Base-by-base conservation (phyloP, 2,329 filamentous ascomycete genomes). In the Paracoccidioides lutzii region DNA sequence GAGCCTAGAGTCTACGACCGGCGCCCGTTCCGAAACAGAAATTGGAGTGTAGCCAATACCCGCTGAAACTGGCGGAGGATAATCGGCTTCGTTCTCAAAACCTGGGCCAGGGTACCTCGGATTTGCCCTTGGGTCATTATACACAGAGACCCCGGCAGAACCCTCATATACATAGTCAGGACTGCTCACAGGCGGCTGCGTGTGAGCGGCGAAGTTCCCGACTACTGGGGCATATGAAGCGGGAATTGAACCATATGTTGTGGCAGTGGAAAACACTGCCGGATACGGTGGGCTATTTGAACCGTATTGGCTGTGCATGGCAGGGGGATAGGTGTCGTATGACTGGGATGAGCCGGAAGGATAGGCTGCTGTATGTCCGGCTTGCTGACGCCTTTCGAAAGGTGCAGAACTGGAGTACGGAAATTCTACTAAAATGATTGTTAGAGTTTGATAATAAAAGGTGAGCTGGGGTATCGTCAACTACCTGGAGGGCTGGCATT, bases 71-170 rank as follows among this genome's bases (percentile, higher is more conserved):
- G 67, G 69, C 48, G 69, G 67, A 59, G 71, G 67, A 61, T 72
- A 73, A 40, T 74, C 71, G 58, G 66, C 58, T 49, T 73, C 70
- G 56, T 69, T 62, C 57, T 74, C 70, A 68, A 73, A 72, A 58
- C 66, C 67, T 57, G 69, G 68, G 49, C 70, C 71, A 51, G 71
- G 60, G 59, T 73, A 73, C 41, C 71, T 69, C 56, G 71, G 71
- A 58, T 69, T 69, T 68, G 65, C 68, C 65, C 60, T 67, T 64
- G 61, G 61, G 62, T 52, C 71, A 54, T 52, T 43, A 52, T 58
- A 56, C 9, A 22, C 52, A 46, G 52, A 42, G 50, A 57, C 57
- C 14, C 49, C 67, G 58, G 69, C 71, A 63, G 73, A 72, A 40
- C 68, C 64, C 43, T 64, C 66, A 55, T 71, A 70, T 57, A 68